Evolutionary conservation across 129 eudicot species (phyloP).

Genomic region (Pseudognaphalium luteoalbum): DNA sequence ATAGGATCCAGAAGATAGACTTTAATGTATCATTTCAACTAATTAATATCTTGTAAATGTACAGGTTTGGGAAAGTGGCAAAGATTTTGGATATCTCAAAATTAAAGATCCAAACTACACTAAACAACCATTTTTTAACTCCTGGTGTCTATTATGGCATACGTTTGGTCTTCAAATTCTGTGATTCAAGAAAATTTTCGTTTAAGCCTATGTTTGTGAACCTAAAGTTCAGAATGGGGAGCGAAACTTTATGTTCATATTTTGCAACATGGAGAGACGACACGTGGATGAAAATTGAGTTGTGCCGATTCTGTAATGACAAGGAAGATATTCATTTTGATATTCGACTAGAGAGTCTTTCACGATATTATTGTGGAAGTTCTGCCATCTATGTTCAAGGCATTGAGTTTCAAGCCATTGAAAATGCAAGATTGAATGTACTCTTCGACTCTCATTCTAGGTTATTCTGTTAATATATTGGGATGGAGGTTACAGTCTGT

Average conservation of each 20-base stretch:
- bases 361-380: neutral
- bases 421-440: neutral
- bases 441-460: neutral
- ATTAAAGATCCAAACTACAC: neutral
- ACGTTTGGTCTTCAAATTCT: slow-evolving; percentile 21
- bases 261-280: slow-evolving; percentile 22
- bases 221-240: slow-evolving; percentile 14
- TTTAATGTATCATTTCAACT: too few species aligned
- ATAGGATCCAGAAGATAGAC: too few species aligned
- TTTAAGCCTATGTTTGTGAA: slow-evolving; percentile 4
- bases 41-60: neutral
- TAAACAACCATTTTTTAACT: slow-evolving; percentile 2
- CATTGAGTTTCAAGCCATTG: slow-evolving; percentile 12
- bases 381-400: slow-evolving; percentile 12
- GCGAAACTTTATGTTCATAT: slow-evolving; percentile 6
- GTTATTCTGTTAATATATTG: neutral
- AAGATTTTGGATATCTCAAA: slow-evolving; percentile 10
- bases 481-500: neutral
- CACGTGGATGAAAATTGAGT: slow-evolving; percentile 20
- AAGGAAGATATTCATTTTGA: neutral
- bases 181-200: neutral
- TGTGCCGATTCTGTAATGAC: neutral
- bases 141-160: neutral
- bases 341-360: slow-evolving; percentile 18
- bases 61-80: slow-evolving; percentile 15